Base-by-base conservation (phyloP, 345 rosid species). In the Syzygium jambos region DNA sequence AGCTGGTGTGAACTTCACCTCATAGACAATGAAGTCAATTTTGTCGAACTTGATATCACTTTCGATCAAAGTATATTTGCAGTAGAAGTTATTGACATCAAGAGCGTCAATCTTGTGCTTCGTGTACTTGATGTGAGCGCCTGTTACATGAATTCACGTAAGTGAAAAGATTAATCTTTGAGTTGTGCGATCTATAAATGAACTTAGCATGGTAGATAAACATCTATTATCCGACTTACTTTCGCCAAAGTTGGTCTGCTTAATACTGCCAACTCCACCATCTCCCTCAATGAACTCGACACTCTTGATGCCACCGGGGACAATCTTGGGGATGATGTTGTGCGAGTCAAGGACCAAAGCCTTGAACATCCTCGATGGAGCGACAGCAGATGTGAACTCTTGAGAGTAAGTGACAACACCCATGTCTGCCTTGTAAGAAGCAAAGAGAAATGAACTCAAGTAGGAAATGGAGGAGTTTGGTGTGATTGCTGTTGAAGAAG, bases 1-100 rank as follows among this genome's bases (percentile, higher is more conserved):
- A 9, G 41, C 29, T 23, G 23, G 2, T 5, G 78, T 5, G 5
- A 85, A 85, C 78, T 55, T 88, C 57, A 85, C 85, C 57, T 85
- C 89, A 29, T 88, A 57, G 7, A 65, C 19, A 0, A 88, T 84
- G 46, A 25, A 51, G 27, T 85, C 85, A 2, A 88, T 29, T 49
- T 49, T 88, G 21, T 88, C 54, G 25, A 85, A 56, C 13, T 43
- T n/a, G 25, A 49, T 21, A 23, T 88, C 51, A 5, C 89, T n/a
- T 52, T 86, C 89, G 12, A 78, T 80, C 53, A 88, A 38, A 27
- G 85, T 85, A 61, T 88, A 88, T 46, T 86, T 85, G 86, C 87
- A 56, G 2, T 27, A 53, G 25, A 78, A 1, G 19, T 78, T 88
- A 82, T 27, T 51, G 1, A 3, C 68, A 25, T 88, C 87, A 0